A percentile compares a stretch with the other conserved stretches of the same genome.
These are phyloP conservation scores for Monilinia laxa DNA, from an alignment of 2,329 filamentous ascomycete genomes.

Conservation along the genomic window DNA sequence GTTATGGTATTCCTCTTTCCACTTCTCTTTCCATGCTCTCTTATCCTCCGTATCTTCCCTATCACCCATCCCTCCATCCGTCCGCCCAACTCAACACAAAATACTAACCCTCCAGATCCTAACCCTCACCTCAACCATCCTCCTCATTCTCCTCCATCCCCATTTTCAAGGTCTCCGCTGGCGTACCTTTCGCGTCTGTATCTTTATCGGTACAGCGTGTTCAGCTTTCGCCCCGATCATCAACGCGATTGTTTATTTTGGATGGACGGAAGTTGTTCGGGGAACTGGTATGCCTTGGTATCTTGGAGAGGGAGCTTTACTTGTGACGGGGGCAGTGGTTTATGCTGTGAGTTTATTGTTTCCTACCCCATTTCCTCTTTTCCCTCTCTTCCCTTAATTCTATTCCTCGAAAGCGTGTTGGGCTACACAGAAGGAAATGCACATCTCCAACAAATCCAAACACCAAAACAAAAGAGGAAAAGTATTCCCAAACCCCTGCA, in stretches of 20 bases:
- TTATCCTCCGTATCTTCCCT: no score
- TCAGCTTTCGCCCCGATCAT: constrained; percentile 20
- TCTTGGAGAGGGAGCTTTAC: constrained; percentile 27
- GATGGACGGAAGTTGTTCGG: constrained; percentile 4
- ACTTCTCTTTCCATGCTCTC: not conserved
- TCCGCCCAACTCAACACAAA: not conserved
- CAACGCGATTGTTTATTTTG: constrained; percentile 21
- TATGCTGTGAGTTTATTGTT: constrained; percentile 22
- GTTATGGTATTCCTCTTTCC: not conserved
- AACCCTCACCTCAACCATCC: not conserved
- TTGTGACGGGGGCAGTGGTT: constrained; percentile 20
- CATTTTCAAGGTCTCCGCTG: constrained; percentile 16
- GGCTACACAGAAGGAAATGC: no score
- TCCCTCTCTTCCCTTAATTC: no score
- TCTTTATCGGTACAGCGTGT: constrained; percentile 13
- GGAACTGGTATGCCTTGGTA: constrained; percentile 30
- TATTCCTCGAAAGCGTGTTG: no score
- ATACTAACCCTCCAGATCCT: constrained; percentile 4
- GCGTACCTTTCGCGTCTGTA: constrained; percentile 14
- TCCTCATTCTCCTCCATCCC: constrained; percentile 16
- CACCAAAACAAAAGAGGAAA: no score
- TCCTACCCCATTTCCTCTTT: not conserved
- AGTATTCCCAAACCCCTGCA: no score
- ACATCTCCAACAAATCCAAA: no score
- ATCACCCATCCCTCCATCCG: no score